Evolutionary conservation across 371 early-diverging fungal species (phyloP), one percentile per base, ranked within the genome.

Genomic region (Zychaea mexicana): DNA sequence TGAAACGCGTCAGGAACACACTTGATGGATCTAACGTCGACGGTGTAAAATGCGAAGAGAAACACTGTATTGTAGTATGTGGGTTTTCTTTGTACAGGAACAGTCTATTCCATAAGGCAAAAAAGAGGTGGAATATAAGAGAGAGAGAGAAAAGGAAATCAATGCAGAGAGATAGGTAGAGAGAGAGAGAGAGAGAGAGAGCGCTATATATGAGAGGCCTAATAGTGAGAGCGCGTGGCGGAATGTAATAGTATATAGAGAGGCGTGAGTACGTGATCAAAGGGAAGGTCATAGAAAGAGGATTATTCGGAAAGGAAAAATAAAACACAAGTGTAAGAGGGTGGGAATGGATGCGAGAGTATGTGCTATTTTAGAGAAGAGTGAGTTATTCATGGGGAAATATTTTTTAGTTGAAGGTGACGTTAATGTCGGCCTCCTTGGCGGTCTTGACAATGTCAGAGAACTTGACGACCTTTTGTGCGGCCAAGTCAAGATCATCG

Each of bases 401-500:
- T 17, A 12, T 53, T 6, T 2, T 56, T 49, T 70, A 70, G 49
- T 85, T 81, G 64, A 91, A 88, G 59, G 77, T 82, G 76, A 92
- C 82, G 57, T 85, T 78, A 68, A 92, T 81, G 60, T 87, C 77
- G 52, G 88, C 88, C 65, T 88, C 80, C 62, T 84, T 84, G 66
- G 92, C 91, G 78, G 89, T 77, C 68, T 81, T 69, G 64, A 94
- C 92, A 76, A 95, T 93, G 68, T 94, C 88, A 77, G 91, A 88
- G 78, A 98, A 87, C 77, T 92, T 87, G 66, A 99, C 99, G 55
- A 93, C 94, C 86, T 94, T 94, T 66, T 85, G 84, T 46, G 99
- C 98, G 55, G 99, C 99, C 68, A 91, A 86, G 74, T 97, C 98
- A 68, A 99, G 85, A 73, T 97, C 96, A 72, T 99, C 97, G 62